A percentile compares a stretch with the other conserved stretches of the same genome.
Conservation (phyloP, 1,284 basidiomycete genomes). For the Agroathelia rolfsii region DNA sequence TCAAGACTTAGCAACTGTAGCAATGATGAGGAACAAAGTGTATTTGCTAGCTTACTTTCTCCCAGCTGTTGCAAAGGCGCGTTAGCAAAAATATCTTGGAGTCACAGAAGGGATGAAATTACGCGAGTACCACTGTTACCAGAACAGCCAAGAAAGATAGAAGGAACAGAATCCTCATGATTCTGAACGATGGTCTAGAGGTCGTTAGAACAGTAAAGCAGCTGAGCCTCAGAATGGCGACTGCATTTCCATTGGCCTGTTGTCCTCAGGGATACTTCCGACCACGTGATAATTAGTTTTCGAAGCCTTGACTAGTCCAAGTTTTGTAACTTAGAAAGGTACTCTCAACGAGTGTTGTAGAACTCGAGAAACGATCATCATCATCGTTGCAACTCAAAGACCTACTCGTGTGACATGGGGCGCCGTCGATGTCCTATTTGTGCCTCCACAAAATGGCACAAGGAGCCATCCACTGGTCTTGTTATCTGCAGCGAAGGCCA, state of each 20-base stretch:
- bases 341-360: neutral
- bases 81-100: neutral
- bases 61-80: slow-evolving; percentile 38
- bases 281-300: too few relatives aligned
- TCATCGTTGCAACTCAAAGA: neutral
- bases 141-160: slow-evolving; percentile 33
- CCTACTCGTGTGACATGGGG: slow-evolving; percentile 30
- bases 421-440: slow-evolving; percentile 56
- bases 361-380: neutral
- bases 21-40: too few relatives aligned
- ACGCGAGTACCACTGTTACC: slow-evolving; percentile 37
- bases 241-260: too few relatives aligned
- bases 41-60: slow-evolving; percentile 38
- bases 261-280: too few relatives aligned
- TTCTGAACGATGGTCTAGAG: too few relatives aligned
- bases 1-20: too few relatives aligned
- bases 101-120: slow-evolving; percentile 7
- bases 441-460: slow-evolving; percentile 71
- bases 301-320: too few relatives aligned
- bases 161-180: slow-evolving; percentile 32
- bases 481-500: slow-evolving; percentile 74
- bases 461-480: slow-evolving; percentile 60
- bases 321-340: too few relatives aligned
- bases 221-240: too few relatives aligned
- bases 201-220: too few relatives aligned